A percentile compares a stretch with the other conserved stretches of the same genome.
phyloP scores from a whole-genome alignment of 495 filamentous ascomycete species.

The Corynascus novoguineensis region DNA sequence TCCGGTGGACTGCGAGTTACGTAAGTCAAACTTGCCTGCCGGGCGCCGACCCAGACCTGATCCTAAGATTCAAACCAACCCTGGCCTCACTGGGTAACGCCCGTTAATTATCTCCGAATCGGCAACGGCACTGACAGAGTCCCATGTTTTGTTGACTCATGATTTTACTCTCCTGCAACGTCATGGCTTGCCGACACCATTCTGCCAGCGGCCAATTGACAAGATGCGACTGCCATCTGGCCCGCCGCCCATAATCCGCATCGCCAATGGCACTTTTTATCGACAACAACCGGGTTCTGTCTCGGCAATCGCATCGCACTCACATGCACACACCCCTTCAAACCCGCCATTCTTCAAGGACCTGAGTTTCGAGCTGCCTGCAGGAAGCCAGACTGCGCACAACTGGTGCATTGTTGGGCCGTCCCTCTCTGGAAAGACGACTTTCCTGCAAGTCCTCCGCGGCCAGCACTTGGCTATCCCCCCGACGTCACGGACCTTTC shows the following conservation, averaged over 20 bases:
- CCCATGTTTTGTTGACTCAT: conserved; percentile 4
- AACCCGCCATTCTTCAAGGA: conserved; percentile 64
- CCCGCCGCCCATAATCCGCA: conserved; percentile 59
- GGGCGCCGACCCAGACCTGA: background rate
- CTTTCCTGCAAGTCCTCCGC: conserved; percentile 67
- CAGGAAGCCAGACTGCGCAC: conserved; percentile 40
- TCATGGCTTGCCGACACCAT: background rate
- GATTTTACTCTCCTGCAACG: background rate
- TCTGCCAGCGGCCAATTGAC: conserved; percentile 17
- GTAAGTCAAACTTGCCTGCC: background rate
- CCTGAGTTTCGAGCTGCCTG: conserved; percentile 60
- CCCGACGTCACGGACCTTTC: conserved; percentile 65
- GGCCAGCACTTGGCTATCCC: conserved; percentile 70
- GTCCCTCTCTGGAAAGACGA: conserved; percentile 64
- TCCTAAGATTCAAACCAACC: too few relatives aligned
- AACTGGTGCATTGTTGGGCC: conserved; percentile 75
- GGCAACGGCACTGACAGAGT: background rate
- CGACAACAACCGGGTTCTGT: conserved; percentile 57
- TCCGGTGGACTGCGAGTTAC: conserved; percentile 4
- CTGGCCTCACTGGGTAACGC: background rate
- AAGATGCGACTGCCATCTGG: conserved; percentile 31
- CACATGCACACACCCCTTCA: conserved; percentile 14
- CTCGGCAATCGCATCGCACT: background rate
- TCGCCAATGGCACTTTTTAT: conserved; percentile 75
- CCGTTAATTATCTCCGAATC: conserved; percentile 4